These are phyloP conservation scores for Anthoceros angustus DNA, from an alignment of 225 moss, liverwort and hornwort species.

Conservation along the genomic window DNA sequence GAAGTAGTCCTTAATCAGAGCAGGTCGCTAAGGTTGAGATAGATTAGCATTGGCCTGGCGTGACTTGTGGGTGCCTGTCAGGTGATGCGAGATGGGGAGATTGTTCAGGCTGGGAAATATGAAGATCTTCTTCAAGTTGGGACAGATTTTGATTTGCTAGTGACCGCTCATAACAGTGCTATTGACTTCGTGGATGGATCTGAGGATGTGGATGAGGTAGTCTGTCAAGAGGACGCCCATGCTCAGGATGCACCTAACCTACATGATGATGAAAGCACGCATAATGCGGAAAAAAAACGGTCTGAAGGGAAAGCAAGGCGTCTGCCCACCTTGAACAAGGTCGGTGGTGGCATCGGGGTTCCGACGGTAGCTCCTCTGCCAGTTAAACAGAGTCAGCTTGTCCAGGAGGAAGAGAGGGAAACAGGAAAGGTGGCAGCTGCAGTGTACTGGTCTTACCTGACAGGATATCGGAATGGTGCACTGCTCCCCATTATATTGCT, in stretches of 20 bases:
- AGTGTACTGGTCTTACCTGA: slow-evolving; percentile 21
- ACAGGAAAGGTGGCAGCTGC: slow-evolving; percentile 13
- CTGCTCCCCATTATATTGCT: slow-evolving; percentile 25
- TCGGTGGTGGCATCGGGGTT: neutral
- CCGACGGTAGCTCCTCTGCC: slow-evolving; percentile 1
- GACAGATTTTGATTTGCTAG: slow-evolving; percentile 35
- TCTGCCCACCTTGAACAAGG: neutral
- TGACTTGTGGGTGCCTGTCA: slow-evolving; percentile 2
- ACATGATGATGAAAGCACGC: neutral
- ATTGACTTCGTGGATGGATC: slow-evolving; percentile 13
- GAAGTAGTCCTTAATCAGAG: neutral
- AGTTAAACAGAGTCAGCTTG: slow-evolving; percentile 15
- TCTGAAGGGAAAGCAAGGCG: too few species aligned
- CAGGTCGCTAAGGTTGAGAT: neutral
- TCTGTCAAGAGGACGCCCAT: neutral
- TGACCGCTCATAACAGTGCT: slow-evolving; percentile 28
- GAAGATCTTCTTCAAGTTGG: slow-evolving; percentile 39
- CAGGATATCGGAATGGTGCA: slow-evolving; percentile 25
- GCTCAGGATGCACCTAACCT: neutral
- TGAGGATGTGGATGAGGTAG: slow-evolving; percentile 9
- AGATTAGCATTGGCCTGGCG: neutral
- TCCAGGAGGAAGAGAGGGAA: slow-evolving; percentile 23
- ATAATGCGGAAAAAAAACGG: too few species aligned
- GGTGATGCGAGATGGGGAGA: slow-evolving; percentile 46
- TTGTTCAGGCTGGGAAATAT: slow-evolving; percentile 55